Evolutionary conservation across 2,329 filamentous ascomycete genomes (phyloP), one percentile per base, ranked within the genome.

Genomic region (Fusarium hainanense): DNA sequence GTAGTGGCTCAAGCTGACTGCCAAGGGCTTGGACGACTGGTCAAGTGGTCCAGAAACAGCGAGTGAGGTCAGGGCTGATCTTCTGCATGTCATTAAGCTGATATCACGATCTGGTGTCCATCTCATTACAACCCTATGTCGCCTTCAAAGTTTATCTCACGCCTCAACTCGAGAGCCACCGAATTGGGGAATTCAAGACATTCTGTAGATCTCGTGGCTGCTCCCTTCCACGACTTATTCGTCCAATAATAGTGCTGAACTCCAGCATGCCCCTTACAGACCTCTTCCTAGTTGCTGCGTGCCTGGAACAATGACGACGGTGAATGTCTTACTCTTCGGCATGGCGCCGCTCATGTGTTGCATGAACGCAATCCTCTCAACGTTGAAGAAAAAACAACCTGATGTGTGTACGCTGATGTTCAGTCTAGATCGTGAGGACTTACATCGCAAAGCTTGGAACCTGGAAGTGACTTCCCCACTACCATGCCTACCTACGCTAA

Each of bases 181-280:
- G 50, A 55, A 51, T 40, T 21, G 23, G 23, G n/a, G n/a, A 37
- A 60, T 10, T 12, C 32, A 27, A 37, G 43, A 27, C 46, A 32
- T 32, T 46, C 4, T 18, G 4, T 27, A 25, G 28, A 50, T 44
- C 68, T 66, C 60, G 68, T 69, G 64, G 59, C 50, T 49, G 50
- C 21, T 70, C 48, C 23, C 48, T 58, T 52, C 46, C 28, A 54
- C 34, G 32, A 52, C 25, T 16, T 20, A 25, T n/a, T 32, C 47
- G 40, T 47, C 68, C 64, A 70, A 71, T 70, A 51, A 32, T 10
- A 51, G 28, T 20, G 25, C 50, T 56, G 46, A 66, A 58, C 69
- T 55, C 42, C 42, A 69, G 59, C 68, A 70, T 70, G 68, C 59
- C 52, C 64, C 59, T 71, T 58, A 40, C 16, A 68, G 47, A 55